A percentile compares a stretch with the other conserved stretches of the same genome.
Evolutionary conservation across 495 filamentous ascomycete species (phyloP).

Genomic region (Bombardia bombarda): DNA sequence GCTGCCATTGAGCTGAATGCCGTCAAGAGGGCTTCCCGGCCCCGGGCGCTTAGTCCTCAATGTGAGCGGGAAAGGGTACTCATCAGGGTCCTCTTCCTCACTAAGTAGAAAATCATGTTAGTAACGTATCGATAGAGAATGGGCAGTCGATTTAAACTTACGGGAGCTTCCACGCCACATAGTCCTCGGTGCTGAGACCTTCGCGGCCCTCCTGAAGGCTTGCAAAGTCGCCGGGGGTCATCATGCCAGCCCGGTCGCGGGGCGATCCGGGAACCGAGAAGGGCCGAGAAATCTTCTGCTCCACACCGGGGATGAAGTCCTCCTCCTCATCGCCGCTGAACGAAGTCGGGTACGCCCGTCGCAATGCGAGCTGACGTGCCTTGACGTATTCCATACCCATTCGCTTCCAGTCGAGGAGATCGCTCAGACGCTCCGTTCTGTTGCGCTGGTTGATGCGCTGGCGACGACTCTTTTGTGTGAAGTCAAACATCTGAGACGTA

Average conservation of each 20-base stretch:
- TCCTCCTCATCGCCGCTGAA: slow-evolving; percentile 71
- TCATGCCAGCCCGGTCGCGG: slow-evolving; percentile 86
- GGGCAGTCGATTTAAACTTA: slow-evolving; percentile 48
- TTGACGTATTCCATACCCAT: slow-evolving; percentile 99
- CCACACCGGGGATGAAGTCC: slow-evolving; percentile 79
- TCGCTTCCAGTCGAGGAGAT: slow-evolving; percentile 95
- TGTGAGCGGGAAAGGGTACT: slow-evolving; percentile 87
- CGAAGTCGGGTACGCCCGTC: slow-evolving; percentile 82
- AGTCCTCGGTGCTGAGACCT: slow-evolving; percentile 91
- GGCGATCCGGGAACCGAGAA: slow-evolving; percentile 92
- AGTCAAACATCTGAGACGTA: slow-evolving; percentile 87
- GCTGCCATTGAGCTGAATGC: slow-evolving; percentile 33
- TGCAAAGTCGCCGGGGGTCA: slow-evolving; percentile 98
- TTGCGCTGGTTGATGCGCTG: slow-evolving; percentile 98
- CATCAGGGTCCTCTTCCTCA: slow-evolving; percentile 92
- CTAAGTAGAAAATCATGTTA: slow-evolving; percentile 34
- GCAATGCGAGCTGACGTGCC: slow-evolving; percentile 82
- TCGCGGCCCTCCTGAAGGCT: slow-evolving; percentile 91
- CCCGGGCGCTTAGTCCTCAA: slow-evolving; percentile 47
- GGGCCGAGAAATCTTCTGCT: slow-evolving; percentile 87
- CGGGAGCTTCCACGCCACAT: slow-evolving; percentile 96
- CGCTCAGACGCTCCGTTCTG: slow-evolving; percentile 90
- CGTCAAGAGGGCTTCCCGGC: slow-evolving; percentile 29
- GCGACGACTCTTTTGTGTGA: slow-evolving; percentile 84
- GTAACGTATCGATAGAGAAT: neutral